Conservation (phyloP, 495 filamentous ascomycete genomes). For the Penicillium daleae region DNA sequence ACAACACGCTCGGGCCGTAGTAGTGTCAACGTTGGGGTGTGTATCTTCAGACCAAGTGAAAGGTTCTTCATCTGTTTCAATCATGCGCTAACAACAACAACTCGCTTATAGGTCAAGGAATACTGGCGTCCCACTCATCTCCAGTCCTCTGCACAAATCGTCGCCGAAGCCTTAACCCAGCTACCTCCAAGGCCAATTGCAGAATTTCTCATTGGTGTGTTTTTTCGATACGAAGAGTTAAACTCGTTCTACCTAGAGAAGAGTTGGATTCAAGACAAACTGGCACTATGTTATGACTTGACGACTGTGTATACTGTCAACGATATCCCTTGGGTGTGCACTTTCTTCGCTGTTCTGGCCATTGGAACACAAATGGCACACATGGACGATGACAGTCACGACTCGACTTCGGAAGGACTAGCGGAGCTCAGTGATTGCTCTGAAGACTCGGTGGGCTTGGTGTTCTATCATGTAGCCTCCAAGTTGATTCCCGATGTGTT, state of each 20-base stretch:
- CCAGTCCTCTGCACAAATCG: conserved; percentile 40
- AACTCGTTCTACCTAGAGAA: conserved; percentile 52
- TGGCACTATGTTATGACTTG: conserved; percentile 43
- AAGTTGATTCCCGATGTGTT: conserved; percentile 54
- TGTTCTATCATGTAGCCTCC: conserved; percentile 50
- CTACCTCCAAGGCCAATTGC: conserved; percentile 51
- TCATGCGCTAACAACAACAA: background rate
- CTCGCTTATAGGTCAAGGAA: conserved; percentile 39
- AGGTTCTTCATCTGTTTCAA: background rate
- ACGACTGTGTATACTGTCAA: conserved; percentile 35
- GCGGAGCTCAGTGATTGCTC: conserved; percentile 42
- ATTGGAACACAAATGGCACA: conserved; percentile 55
- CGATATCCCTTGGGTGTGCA: conserved; percentile 48
- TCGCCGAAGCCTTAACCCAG: conserved; percentile 40
- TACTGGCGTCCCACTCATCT: conserved; percentile 51
- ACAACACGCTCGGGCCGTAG: conserved; percentile 44
- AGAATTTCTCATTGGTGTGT: conserved; percentile 48
- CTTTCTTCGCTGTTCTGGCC: conserved; percentile 49
- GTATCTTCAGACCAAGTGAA: background rate
- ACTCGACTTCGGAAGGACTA: conserved; percentile 18
- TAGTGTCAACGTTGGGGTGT: conserved; percentile 34
- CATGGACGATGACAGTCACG: conserved; percentile 44
- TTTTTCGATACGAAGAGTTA: conserved; percentile 53
- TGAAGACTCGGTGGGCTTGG: conserved; percentile 52
- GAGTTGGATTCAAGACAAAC: conserved; percentile 45